Evolutionary conservation across 1,284 basidiomycete genomes (phyloP), one percentile per base, ranked within the genome.

Genomic region (Pseudozyma hubeiensis): DNA sequence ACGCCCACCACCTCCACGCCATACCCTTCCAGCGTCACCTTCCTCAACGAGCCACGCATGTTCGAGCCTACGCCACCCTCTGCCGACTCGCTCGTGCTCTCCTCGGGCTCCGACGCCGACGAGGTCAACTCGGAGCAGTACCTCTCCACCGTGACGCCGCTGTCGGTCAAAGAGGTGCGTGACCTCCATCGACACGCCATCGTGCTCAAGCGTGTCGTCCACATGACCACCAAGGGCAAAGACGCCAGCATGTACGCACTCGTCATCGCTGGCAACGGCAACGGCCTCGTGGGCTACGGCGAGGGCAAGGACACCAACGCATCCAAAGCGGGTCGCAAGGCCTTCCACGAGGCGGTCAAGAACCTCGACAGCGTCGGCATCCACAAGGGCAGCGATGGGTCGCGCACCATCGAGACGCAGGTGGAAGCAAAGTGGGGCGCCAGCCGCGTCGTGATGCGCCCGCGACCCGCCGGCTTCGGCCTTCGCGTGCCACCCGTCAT

Each of bases 251-350:
- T 89, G 73, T 90, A 90, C 65, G 86, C 87, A 49, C 89, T 93
- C 79, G 88, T 91, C 71, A 89, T 97, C 61, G 91, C 93, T 37
- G 96, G 96, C 19, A 87, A 88, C 80, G 92, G 92, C 8, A 87
- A 91, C 45, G 96, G 96, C 0, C 87, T 98, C 24, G 91, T 99
- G 0, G 96, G 96, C 5, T 88, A 92, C 51, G 96, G 96, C 4
- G 90, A 93, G 81, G 95, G 92, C 51, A 93, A 94, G 85, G 91
- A 92, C 80, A 90, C 90, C 46, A 85, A 86, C 11, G 81, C 87
- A 6, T 60, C 86, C 9, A 81, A 87, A 39, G 94, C 94, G 0
- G 84, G 88, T 35, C 86, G 88, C 53, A 90, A 91, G 80, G 90
- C 92, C 8, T 88, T 90, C 81, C 87, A 89, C 43, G 88, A 92